phyloP scores from a whole-genome alignment of 1,284 basidiomycete species.

The Ceraceosorus guamensis region DNA sequence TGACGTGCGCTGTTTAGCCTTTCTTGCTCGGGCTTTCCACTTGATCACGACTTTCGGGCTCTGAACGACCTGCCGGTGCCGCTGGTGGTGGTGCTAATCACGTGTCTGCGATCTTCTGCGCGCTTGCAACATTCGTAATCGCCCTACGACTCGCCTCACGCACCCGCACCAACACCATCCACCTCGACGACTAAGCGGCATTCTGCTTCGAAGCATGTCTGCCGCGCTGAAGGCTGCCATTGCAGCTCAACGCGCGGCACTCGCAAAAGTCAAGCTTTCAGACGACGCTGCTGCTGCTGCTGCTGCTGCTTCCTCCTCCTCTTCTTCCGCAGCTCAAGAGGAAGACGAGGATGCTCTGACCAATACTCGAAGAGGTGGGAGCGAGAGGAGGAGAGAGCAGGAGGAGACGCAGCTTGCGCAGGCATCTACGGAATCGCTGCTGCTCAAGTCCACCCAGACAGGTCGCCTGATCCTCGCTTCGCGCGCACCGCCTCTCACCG shows the following conservation, averaged over 20 bases:
- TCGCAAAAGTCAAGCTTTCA: neutral
- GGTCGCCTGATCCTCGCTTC: conserved; percentile 28
- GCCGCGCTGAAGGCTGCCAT: conserved; percentile 33
- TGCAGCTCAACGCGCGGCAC: conserved; percentile 20
- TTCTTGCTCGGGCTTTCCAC: too few species aligned
- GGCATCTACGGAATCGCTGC: conserved; percentile 17
- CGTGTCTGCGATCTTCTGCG: too few species aligned
- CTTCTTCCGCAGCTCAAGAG: conserved; percentile 4
- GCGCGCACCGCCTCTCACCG: conserved; percentile 21
- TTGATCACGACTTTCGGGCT: too few species aligned
- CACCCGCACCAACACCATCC: too few species aligned
- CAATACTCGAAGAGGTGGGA: conserved; percentile 7
- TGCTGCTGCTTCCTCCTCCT: conserved; percentile 18
- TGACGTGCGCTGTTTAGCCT: too few species aligned
- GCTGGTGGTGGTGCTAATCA: too few species aligned
- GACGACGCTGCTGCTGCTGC: conserved; percentile 18
- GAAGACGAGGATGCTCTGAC: conserved; percentile 6
- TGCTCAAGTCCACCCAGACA: conserved; percentile 18
- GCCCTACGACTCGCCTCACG: too few species aligned
- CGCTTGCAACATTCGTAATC: too few species aligned
- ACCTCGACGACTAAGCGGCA: too few species aligned
- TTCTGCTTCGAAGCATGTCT: conserved; percentile 19
- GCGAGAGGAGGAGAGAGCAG: too few species aligned
- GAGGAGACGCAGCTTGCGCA: too few species aligned
- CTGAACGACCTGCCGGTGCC: too few species aligned